phyloP scores from a whole-genome alignment of 805 yeast genomes.

The Metschnikowia matae region DNA sequence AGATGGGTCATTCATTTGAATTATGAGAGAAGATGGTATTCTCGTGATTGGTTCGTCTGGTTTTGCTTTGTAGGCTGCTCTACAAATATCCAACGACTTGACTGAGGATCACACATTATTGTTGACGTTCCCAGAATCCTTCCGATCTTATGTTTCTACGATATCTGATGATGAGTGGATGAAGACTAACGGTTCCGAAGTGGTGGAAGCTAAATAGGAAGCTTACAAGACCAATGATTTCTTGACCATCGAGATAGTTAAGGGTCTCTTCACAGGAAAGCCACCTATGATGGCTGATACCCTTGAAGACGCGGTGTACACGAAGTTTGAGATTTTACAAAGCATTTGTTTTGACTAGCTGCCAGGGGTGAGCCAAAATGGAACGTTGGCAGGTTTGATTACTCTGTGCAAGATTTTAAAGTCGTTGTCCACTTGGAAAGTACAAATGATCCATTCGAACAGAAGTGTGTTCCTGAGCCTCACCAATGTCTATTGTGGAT shows the following conservation, averaged over 20 bases:
- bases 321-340: constrained; percentile 66
- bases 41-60: constrained; percentile 90
- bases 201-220: constrained; percentile 15
- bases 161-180: constrained; percentile 92
- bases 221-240: constrained; percentile 36
- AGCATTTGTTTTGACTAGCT: constrained; percentile 79
- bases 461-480: constrained; percentile 65
- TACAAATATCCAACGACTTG: constrained; percentile 62
- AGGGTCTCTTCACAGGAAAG: constrained; percentile 56
- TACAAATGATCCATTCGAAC: constrained; percentile 53
- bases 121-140: constrained; percentile 80
- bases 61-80: constrained; percentile 74
- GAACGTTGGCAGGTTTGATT: constrained; percentile 68
- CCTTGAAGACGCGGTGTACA: constrained; percentile 52
- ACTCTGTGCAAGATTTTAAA: constrained; percentile 72
- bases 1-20: constrained; percentile 68
- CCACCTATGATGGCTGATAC: constrained; percentile 77
- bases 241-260: constrained; percentile 49
- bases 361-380: constrained; percentile 62
- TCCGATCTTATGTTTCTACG: constrained; percentile 81
- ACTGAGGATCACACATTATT: constrained; percentile 73
- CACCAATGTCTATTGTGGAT: constrained; percentile 35
- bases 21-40: constrained; percentile 80
- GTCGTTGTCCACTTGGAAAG: constrained; percentile 56
- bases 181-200: constrained; percentile 64